Percentiles rank a stretch among this genome's conserved stretches.
phyloP scores from a whole-genome alignment of 2,329 filamentous ascomycete genomes.

The Chaetomiaceae sp. region DNA sequence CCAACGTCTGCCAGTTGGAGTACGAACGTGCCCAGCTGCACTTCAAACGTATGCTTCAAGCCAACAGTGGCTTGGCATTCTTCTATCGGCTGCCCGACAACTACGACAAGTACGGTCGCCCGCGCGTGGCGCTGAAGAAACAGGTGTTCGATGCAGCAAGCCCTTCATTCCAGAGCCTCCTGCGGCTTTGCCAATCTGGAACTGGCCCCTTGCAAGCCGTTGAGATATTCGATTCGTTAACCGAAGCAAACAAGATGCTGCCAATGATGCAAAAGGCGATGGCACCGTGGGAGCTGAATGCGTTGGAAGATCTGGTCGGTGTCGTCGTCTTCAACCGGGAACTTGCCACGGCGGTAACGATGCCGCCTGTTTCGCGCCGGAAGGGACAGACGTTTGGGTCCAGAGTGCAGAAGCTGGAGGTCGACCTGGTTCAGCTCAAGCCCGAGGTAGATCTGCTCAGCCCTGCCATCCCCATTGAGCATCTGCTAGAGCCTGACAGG shows the following conservation, averaged over 20 bases:
- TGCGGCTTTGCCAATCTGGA: slow-evolving; percentile 38
- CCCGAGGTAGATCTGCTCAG: slow-evolving; percentile 32
- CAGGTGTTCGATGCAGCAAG: slow-evolving; percentile 29
- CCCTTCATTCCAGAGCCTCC: slow-evolving; percentile 37
- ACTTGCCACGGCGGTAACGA: slow-evolving; percentile 28
- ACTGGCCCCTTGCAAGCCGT: slow-evolving; percentile 31
- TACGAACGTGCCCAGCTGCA: slow-evolving; percentile 33
- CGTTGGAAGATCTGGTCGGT: slow-evolving; percentile 33
- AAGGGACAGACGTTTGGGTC: slow-evolving; percentile 35
- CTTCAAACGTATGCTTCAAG: slow-evolving; percentile 38
- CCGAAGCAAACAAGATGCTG: too few species aligned
- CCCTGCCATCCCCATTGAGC: slow-evolving; percentile 37
- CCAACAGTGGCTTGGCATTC: slow-evolving; percentile 30
- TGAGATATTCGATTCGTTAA: slow-evolving; percentile 38
- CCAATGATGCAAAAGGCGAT: too few species aligned
- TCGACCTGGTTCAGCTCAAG: slow-evolving; percentile 35
- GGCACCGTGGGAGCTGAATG: too few species aligned
- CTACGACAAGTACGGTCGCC: slow-evolving; percentile 31
- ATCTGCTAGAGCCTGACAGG: slow-evolving; percentile 37
- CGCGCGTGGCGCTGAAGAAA: slow-evolving; percentile 35
- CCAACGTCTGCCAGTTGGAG: slow-evolving; percentile 40
- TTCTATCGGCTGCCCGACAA: slow-evolving; percentile 37
- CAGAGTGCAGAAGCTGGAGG: slow-evolving; percentile 29
- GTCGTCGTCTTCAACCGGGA: slow-evolving; percentile 36
- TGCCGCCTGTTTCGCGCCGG: slow-evolving; percentile 36